Evolutionary conservation across 2,329 filamentous ascomycete genomes (phyloP).

Genomic region (Diplodia sapinea): DNA sequence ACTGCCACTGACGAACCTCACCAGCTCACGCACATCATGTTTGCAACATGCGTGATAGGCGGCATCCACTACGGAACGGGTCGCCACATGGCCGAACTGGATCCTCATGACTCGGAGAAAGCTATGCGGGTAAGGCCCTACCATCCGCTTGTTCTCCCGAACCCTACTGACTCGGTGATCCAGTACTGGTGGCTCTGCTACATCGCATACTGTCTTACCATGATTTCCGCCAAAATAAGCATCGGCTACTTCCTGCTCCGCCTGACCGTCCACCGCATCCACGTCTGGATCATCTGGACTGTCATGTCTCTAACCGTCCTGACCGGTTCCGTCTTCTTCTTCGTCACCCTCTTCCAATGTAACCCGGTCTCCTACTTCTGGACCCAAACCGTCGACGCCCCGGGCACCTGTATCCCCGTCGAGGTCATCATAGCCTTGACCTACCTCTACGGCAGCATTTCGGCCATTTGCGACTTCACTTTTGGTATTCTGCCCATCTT

Average conservation of each 20-base stretch:
- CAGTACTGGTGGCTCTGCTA: slow-evolving; percentile 32
- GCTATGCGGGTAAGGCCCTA: slow-evolving; percentile 35
- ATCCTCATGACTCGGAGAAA: slow-evolving; percentile 35
- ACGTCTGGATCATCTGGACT: slow-evolving; percentile 45
- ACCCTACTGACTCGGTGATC: background rate
- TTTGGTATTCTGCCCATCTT: slow-evolving; percentile 59
- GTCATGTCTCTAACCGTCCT: slow-evolving; percentile 45
- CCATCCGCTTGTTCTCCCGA: background rate
- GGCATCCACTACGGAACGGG: slow-evolving; percentile 31
- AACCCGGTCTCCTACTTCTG: slow-evolving; percentile 58
- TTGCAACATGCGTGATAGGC: slow-evolving; percentile 25
- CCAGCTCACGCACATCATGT: slow-evolving; percentile 20
- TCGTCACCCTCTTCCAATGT: slow-evolving; percentile 59
- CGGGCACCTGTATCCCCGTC: slow-evolving; percentile 51
- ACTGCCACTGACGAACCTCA: slow-evolving; percentile 37
- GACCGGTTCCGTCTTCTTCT: slow-evolving; percentile 52
- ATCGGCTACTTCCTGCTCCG: slow-evolving; percentile 24
- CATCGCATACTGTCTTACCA: slow-evolving; percentile 29
- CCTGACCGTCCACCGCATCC: slow-evolving; percentile 19
- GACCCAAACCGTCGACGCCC: slow-evolving; percentile 46
- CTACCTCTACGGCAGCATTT: slow-evolving; percentile 55
- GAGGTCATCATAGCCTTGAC: slow-evolving; percentile 53
- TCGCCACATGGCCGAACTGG: slow-evolving; percentile 36
- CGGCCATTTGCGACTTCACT: slow-evolving; percentile 55
- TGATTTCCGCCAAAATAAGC: slow-evolving; percentile 28